Base-by-base conservation (phyloP, 805 yeast species). In the Wickerhamiella hasegawae region DNA sequence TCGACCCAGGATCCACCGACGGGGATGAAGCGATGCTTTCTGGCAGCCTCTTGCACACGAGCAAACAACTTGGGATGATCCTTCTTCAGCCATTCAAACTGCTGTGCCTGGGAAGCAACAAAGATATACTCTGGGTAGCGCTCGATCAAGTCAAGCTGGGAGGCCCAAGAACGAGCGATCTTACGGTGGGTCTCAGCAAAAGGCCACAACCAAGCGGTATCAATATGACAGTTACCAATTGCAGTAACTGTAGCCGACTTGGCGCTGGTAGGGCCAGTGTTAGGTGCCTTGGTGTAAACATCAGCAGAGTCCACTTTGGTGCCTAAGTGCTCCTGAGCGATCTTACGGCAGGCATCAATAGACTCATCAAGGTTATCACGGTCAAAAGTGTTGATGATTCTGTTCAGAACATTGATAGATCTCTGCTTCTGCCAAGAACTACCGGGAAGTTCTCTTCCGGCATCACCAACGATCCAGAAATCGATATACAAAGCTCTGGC, bases 171-270 rank as follows among this genome's bases (percentile, higher is more conserved):
- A 44, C 98, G 68, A 2, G 85, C 94, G 37, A 87, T 72, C 52
- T 87, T 87, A 35, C 97, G 70, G 47, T 80, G 76, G 1, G 97
- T 83, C 54, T 90, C 96, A 2, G 94, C 96, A 63, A 78, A 87
- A n/a, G 96, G 97, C 98, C 98, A 87, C 39, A 84, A 65, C 98
- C 98, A 87, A 12, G 97, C 97, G 14, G 97, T 87, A 51, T 87
- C 98, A 46, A 85, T 85, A 55, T 85, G 97, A 54, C 97, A 90
- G 54, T 90, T 81, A 29, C 98, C 98, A 44, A 90, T 68, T 6
- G 81, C 94, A 55, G 63, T 77, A 9, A 85, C 94, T 21, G 49
- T 45, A 40, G 46, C 60, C 29, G 48, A 41, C 26, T 44, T 47
- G 36, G 51, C 36, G 38, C 47, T 33, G 2, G 30, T 12, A 10